Evolutionary conservation across 2,329 filamentous ascomycete species (phyloP).

Genomic region (Ceratocystis eucalypticola): DNA sequence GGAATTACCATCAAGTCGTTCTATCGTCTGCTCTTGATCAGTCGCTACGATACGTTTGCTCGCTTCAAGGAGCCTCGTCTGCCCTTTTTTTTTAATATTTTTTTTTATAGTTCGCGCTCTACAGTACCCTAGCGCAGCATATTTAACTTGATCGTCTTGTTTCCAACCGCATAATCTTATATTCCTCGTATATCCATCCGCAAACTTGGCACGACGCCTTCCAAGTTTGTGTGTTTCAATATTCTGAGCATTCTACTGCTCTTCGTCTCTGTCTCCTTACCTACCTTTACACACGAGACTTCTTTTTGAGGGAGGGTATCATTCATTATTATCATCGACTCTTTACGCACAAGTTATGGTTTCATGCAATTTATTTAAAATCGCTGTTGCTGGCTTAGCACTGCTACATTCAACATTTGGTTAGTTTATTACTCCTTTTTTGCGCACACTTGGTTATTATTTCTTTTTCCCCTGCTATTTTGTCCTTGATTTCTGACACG

Average conservation of each 20-base stretch:
- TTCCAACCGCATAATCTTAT: not conserved
- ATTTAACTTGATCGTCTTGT: not conserved
- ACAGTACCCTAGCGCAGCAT: not conserved
- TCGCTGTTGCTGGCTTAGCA: conserved; percentile 10
- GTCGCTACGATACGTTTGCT: not conserved
- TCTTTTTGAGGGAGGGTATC: not conserved
- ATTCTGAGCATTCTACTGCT: not conserved
- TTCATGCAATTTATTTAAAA: conserved; percentile 5
- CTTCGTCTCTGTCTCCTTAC: not conserved
- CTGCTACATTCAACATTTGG: conserved; percentile 15
- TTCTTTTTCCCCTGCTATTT: not conserved
- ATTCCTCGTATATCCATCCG: not conserved
- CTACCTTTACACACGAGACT: not conserved
- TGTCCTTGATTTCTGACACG: not conserved
- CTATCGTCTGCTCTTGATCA: not conserved
- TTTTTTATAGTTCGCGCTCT: not conserved
- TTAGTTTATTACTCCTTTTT: conserved; percentile 8
- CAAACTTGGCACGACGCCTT: not conserved
- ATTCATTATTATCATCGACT: not conserved
- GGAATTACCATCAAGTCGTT: not conserved
- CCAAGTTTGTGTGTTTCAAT: not conserved
- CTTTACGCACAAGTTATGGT: conserved; percentile 13
- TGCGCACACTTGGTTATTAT: no score
- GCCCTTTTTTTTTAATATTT: not conserved
- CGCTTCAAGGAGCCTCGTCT: not conserved